Base-by-base conservation (phyloP, 139 green algal species). In the Zygnema circumcarinatum region DNA sequence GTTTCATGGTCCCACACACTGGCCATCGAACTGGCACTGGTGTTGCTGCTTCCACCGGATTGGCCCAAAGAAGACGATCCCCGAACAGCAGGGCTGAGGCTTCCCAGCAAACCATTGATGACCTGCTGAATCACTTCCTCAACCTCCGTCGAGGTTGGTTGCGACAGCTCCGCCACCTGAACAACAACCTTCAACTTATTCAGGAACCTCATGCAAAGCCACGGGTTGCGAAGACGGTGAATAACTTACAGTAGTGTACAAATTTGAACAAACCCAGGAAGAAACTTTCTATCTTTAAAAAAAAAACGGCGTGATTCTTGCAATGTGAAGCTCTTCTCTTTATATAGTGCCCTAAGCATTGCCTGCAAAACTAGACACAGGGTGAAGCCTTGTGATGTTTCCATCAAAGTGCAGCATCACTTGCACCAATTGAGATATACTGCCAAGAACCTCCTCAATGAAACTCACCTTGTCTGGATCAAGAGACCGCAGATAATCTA, bases 401-500 rank as follows among this genome's bases (percentile, higher is more conserved):
- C n/a, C n/a, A n/a, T n/a, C n/a, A n/a, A n/a, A n/a, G n/a, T n/a
- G n/a, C n/a, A n/a, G n/a, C n/a, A n/a, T n/a, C n/a, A n/a, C n/a
- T n/a, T n/a, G n/a, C n/a, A n/a, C n/a, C n/a, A n/a, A n/a, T n/a
- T n/a, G n/a, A n/a, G n/a, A n/a, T n/a, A n/a, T n/a, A n/a, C n/a
- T n/a, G n/a, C n/a, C n/a, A n/a, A n/a, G n/a, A n/a, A 7, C 47
- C 7, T 62, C 47, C 16, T 62, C 47, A 62, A 16, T 25, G 47
- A 25, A 25, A 62, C 47, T 62, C 7, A 78, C 69, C 36, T 78
- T 78, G 69, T 78, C 69, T 41, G 69, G 35, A 39, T 78, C 69
- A 39, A 78, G 69, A 78, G 69, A 78, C 35, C 69, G 69, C 35
- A 78, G 16, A 41, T 78, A 78, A 41, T 78, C 69, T 3, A 78